phyloP scores from a whole-genome alignment of 257 asterid genomes.

The Solanum sitiens region DNA sequence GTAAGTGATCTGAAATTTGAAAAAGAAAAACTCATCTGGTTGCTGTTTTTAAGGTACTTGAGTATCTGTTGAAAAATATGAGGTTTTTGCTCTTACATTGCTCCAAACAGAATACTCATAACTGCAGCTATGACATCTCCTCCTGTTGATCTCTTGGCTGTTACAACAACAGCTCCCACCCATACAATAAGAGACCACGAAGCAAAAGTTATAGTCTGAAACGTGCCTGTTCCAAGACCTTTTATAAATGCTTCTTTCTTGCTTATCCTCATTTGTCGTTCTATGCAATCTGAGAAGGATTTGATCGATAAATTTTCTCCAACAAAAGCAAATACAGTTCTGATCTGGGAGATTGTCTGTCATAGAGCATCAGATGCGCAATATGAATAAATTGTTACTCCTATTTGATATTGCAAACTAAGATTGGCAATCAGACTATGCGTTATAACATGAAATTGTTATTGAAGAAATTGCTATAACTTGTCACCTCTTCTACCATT shows the following conservation, averaged over 20 bases:
- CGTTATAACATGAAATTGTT: neutral
- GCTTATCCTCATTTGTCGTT: slow-evolving; percentile 37
- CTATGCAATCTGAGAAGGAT: slow-evolving; percentile 48
- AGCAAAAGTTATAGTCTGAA: slow-evolving; percentile 67
- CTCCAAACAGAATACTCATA: slow-evolving; percentile 88
- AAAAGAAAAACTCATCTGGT: neutral
- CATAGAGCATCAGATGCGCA: slow-evolving; percentile 9
- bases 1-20: slow-evolving; percentile 61
- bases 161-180: slow-evolving; percentile 73
- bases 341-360: slow-evolving; percentile 75
- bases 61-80: neutral
- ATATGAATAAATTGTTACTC: neutral
- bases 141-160: slow-evolving; percentile 51
- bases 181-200: slow-evolving; percentile 84
- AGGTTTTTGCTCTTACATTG: slow-evolving; percentile 45
- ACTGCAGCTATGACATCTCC: slow-evolving; percentile 84
- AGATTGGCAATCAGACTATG: neutral
- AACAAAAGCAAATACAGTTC: slow-evolving; percentile 70
- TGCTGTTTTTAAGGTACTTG: neutral
- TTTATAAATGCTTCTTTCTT: slow-evolving; percentile 56
- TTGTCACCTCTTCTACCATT: slow-evolving; percentile 69
- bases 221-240: slow-evolving; percentile 76
- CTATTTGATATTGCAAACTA: neutral
- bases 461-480: neutral
- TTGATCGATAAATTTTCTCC: slow-evolving; percentile 62